Evolutionary conservation across 306 rosid species (phyloP).

Genomic region (Casuarina cunninghamiana): DNA sequence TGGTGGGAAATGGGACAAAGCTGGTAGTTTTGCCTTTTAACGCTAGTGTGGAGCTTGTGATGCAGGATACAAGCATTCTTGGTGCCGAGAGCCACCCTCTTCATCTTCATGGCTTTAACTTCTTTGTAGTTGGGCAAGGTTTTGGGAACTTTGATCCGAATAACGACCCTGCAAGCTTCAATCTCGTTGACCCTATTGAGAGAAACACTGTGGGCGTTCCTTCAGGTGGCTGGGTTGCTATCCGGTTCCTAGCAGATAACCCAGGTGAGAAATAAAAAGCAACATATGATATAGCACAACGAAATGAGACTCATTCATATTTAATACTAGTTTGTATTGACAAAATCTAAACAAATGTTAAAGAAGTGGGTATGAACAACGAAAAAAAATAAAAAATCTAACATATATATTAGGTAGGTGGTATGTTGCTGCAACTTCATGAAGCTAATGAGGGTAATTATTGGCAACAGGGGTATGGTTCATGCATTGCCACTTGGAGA

Average conservation of each 20-base stretch:
- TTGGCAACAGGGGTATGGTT: conserved; percentile 60
- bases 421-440: not conserved
- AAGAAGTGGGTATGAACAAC: too few relatives aligned
- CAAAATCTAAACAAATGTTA: too few relatives aligned
- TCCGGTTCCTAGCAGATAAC: conserved; percentile 62
- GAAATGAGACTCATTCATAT: too few relatives aligned
- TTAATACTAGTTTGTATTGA: too few relatives aligned
- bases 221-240: conserved; percentile 69
- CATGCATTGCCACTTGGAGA: not conserved
- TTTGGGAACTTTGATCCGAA: conserved; percentile 61
- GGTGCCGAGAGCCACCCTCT: too few relatives aligned
- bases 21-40: conserved; percentile 52
- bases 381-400: not conserved
- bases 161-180: conserved; percentile 46
- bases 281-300: not conserved
- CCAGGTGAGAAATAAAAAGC: conserved; percentile 45
- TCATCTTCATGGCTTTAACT: too few relatives aligned
- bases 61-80: too few relatives aligned
- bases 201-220: conserved; percentile 66
- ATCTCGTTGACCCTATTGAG: conserved; percentile 57
- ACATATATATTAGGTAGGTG: not conserved
- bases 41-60: conserved; percentile 50
- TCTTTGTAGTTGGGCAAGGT: conserved; percentile 32
- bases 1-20: conserved; percentile 65
- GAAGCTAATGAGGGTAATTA: not conserved